Conservation (phyloP, 2,329 filamentous ascomycete genomes). For the Hymenoscyphus linearis region DNA sequence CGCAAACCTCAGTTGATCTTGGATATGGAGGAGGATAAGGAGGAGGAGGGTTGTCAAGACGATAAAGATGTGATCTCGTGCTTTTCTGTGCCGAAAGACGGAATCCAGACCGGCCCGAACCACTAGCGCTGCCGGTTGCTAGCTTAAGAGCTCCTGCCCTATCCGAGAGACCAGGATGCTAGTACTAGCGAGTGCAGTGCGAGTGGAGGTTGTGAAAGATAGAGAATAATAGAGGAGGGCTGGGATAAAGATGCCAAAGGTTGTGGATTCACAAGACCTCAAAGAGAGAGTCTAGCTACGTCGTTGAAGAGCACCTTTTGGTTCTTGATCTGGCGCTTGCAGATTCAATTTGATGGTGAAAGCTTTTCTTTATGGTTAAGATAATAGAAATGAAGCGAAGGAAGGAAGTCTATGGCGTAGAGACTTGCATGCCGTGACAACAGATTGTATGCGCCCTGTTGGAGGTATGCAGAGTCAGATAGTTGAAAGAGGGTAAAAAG, state of each 20-base stretch:
- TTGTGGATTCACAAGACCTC: background rate
- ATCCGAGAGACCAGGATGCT: background rate
- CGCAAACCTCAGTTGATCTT: background rate
- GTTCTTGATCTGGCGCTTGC: background rate
- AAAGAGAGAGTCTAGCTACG: background rate
- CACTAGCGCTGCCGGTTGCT: background rate
- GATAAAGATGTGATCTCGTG: background rate
- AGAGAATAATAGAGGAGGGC: background rate
- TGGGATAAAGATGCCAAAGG: background rate
- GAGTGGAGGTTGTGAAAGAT: background rate
- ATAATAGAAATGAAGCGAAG: background rate
- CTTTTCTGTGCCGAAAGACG: background rate
- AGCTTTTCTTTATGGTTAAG: background rate
- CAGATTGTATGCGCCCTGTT: background rate
- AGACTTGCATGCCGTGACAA: background rate
- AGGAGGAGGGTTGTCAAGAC: background rate
- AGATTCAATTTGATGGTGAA: background rate
- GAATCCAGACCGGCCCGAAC: background rate
- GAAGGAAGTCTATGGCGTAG: background rate
- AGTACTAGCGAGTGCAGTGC: background rate
- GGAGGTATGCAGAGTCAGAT: background rate
- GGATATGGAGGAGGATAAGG: background rate
- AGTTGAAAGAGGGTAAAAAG: too few relatives aligned
- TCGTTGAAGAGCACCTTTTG: background rate
- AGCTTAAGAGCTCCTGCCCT: background rate